phyloP scores from a whole-genome alignment of 1,284 basidiomycete genomes.

The Wallemia hederae region DNA sequence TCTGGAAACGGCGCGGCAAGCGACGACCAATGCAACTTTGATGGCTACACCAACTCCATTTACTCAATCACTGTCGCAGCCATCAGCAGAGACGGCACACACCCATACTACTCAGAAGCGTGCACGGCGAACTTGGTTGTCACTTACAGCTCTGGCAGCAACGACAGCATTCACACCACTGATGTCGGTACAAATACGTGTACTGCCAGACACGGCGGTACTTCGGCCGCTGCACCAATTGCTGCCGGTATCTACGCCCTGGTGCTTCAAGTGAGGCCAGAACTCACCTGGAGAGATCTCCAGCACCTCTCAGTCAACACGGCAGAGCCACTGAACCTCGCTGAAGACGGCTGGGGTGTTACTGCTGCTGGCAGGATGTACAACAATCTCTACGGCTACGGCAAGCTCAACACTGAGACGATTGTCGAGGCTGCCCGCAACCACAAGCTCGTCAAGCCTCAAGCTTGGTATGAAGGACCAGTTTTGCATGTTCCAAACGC shows the following conservation, averaged over 20 bases:
- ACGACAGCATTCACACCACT: constrained; percentile 76
- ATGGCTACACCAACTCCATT: constrained; percentile 95
- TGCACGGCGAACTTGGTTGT: constrained; percentile 93
- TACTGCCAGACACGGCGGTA: constrained; percentile 64
- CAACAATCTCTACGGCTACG: constrained; percentile 96
- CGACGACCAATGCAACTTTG: constrained; percentile 97
- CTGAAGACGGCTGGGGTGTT: constrained; percentile 81
- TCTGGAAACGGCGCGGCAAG: constrained; percentile 78
- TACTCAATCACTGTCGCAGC: constrained; percentile 89
- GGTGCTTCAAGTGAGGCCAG: constrained; percentile 57
- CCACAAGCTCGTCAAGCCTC: constrained; percentile 77
- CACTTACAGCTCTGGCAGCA: constrained; percentile 84
- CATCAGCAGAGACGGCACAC: constrained; percentile 65
- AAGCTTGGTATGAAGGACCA: constrained; percentile 57
- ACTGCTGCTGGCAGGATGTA: constrained; percentile 51
- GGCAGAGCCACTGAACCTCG: constrained; percentile 48
- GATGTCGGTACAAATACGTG: constrained; percentile 69
- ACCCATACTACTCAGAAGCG: constrained; percentile 89
- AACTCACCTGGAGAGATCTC: constrained; percentile 86
- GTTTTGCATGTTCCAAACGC: constrained; percentile 28
- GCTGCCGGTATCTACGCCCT: constrained; percentile 73
- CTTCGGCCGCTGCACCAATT: constrained; percentile 88
- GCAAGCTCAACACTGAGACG: constrained; percentile 51
- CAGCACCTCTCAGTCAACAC: constrained; percentile 67
- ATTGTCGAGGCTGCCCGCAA: constrained; percentile 52